Evolutionary conservation across 257 asterid species (phyloP).

Genomic region (Nicotiana knightiana): DNA sequence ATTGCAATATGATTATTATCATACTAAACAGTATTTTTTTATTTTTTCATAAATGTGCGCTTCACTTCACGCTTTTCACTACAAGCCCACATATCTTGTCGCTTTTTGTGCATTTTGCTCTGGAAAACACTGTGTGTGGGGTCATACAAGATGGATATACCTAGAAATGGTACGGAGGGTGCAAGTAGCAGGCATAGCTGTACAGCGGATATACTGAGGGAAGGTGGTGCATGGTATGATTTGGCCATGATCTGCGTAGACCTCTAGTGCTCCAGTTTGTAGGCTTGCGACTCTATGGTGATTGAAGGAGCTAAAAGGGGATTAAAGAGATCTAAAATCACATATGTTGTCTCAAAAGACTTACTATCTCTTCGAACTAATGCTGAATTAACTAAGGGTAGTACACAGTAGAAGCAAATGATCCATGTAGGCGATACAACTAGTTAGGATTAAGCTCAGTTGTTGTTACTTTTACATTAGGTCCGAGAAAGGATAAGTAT

Average conservation of each 20-base stretch:
- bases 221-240: background rate
- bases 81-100: background rate
- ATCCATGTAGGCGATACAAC: background rate
- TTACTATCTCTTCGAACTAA: background rate
- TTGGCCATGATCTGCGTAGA: background rate
- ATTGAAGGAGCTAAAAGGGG: background rate
- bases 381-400: background rate
- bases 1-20: background rate
- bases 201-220: background rate
- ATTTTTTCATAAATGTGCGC: background rate
- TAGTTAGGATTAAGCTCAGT: background rate
- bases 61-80: background rate
- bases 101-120: background rate
- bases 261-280: background rate
- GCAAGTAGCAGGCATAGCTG: background rate
- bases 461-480: background rate
- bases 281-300: background rate
- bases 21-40: background rate
- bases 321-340: background rate
- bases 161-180: background rate
- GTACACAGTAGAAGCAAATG: background rate
- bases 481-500: background rate
- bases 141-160: background rate
- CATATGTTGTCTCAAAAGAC: background rate
- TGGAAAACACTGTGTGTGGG: background rate